Conservation (phyloP, 164 flowering plant genomes). For the Platanus orientalis region DNA sequence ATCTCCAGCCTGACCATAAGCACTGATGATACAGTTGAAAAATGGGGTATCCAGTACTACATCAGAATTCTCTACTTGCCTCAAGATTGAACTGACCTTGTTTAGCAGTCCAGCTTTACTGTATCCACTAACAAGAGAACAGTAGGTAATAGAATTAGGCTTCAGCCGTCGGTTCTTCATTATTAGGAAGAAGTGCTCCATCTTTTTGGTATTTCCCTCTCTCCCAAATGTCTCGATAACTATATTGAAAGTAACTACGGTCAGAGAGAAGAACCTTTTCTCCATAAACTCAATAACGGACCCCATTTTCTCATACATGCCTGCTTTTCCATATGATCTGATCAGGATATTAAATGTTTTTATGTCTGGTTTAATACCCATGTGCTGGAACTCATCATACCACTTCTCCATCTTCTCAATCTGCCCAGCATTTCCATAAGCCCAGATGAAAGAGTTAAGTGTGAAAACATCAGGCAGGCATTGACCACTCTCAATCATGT, state of each 20-base stretch:
- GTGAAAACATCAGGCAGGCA: slow-evolving; percentile 77
- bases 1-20: slow-evolving; percentile 74
- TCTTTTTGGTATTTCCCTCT: slow-evolving; percentile 56
- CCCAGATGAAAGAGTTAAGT: slow-evolving; percentile 62
- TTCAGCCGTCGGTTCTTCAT: slow-evolving; percentile 85
- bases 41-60: slow-evolving; percentile 75
- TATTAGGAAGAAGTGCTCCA: slow-evolving; percentile 62
- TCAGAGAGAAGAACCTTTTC: slow-evolving; percentile 65
- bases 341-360: slow-evolving; percentile 73
- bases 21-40: slow-evolving; percentile 72
- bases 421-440: slow-evolving; percentile 63
- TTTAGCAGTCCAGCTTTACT: slow-evolving; percentile 47
- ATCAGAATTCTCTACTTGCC: slow-evolving; percentile 77
- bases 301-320: slow-evolving; percentile 59
- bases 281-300: slow-evolving; percentile 70
- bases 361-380: slow-evolving; percentile 68
- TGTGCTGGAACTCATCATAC: slow-evolving; percentile 78
- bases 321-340: slow-evolving; percentile 71
- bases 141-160: slow-evolving; percentile 80
- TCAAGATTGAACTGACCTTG: slow-evolving; percentile 58
- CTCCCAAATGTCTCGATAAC: slow-evolving; percentile 67
- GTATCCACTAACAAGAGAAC: slow-evolving; percentile 71
- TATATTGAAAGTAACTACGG: slow-evolving; percentile 63
- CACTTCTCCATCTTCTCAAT: slow-evolving; percentile 75
- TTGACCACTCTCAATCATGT: slow-evolving; percentile 55